Conservation (phyloP, 2,329 filamentous ascomycete genomes). For the Paraconiothyrium sp. region DNA sequence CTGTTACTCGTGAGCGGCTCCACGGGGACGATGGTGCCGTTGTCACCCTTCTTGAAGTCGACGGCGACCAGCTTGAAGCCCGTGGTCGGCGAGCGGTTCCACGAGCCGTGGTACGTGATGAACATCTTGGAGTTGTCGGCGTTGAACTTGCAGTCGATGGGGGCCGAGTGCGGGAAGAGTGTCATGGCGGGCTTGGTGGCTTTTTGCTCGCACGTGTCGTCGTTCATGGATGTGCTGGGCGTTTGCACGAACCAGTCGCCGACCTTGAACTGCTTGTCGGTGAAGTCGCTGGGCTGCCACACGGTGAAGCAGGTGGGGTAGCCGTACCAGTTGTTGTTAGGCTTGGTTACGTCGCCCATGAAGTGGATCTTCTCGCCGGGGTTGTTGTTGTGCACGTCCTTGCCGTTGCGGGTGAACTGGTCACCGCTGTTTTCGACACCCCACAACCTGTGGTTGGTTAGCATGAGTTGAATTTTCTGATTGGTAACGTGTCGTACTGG, state of each 20-base stretch:
- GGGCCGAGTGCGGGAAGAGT: slow-evolving; percentile 73
- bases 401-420: slow-evolving; percentile 64
- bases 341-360: slow-evolving; percentile 62
- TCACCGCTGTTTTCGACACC: slow-evolving; percentile 77
- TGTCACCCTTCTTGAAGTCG: slow-evolving; percentile 52
- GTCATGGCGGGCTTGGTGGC: slow-evolving; percentile 59
- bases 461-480: slow-evolving; percentile 15
- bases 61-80: slow-evolving; percentile 62
- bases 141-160: slow-evolving; percentile 75
- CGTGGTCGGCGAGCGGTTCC: slow-evolving; percentile 61
- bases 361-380: slow-evolving; percentile 79
- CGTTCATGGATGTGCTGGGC: slow-evolving; percentile 54
- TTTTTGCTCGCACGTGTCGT: slow-evolving; percentile 55
- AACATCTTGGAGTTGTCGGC: slow-evolving; percentile 66
- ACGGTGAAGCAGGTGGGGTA: slow-evolving; percentile 75
- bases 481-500: slow-evolving; percentile 58
- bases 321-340: slow-evolving; percentile 68
- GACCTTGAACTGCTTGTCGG: slow-evolving; percentile 60
- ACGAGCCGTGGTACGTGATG: slow-evolving; percentile 76
- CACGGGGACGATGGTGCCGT: slow-evolving; percentile 51
- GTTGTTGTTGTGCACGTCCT: slow-evolving; percentile 73
- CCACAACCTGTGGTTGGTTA: slow-evolving; percentile 40
- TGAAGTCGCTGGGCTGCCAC: slow-evolving; percentile 65
- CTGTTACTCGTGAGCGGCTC: slow-evolving; percentile 57
- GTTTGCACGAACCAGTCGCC: slow-evolving; percentile 49